phyloP scores from a whole-genome alignment of 306 rosid genomes.

The Inga laurina region DNA sequence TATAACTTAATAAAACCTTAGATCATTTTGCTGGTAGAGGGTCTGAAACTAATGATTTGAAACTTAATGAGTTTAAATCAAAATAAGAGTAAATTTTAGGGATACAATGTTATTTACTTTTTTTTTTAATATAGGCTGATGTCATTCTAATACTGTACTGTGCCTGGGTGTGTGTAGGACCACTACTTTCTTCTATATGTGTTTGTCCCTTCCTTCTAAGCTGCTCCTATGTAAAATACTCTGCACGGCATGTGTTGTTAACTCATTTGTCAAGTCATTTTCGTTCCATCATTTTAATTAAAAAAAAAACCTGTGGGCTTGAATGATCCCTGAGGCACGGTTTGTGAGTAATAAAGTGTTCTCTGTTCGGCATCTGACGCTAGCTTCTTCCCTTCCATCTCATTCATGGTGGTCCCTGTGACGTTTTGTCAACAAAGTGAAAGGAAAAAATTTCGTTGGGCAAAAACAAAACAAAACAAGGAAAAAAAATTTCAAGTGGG shows the following conservation, averaged over 20 bases:
- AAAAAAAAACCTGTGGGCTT: neutral
- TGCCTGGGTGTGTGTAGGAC: constrained; percentile 16
- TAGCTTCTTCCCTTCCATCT: neutral
- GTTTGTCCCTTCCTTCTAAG: neutral
- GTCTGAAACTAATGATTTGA: no score
- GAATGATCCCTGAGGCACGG: constrained; percentile 3
- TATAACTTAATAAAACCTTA: no score
- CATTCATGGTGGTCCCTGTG: neutral
- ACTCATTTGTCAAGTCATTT: constrained; percentile 18
- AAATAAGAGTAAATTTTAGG: no score
- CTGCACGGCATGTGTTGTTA: constrained; percentile 33
- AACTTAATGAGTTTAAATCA: no score
- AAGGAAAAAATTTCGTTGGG: neutral
- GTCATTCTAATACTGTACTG: constrained; percentile 20
- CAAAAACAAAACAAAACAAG: no score
- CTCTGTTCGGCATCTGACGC: neutral
- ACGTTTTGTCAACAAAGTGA: neutral
- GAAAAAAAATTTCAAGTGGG: neutral
- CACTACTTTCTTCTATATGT: constrained; percentile 27
- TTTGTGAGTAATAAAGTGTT: neutral
- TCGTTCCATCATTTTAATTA: neutral
- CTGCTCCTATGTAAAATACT: neutral
- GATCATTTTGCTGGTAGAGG: no score
- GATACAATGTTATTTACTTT: no score
- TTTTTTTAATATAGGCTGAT: neutral